Evolutionary conservation across 2,329 filamentous ascomycete genomes (phyloP).

Genomic region (Cordyceps tenuipes): DNA sequence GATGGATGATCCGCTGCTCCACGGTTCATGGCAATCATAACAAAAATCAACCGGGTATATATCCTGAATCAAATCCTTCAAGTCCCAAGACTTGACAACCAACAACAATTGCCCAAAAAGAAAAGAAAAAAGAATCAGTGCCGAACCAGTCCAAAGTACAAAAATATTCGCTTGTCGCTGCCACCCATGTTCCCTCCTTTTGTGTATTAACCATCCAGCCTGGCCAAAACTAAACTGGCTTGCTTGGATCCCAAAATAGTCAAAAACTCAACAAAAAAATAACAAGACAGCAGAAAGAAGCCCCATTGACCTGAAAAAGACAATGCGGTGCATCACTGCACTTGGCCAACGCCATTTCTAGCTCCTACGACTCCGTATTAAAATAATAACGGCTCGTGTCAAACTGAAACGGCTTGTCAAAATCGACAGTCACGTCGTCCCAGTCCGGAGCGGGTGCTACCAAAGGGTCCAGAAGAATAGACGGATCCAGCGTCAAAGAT

Average conservation of each 20-base stretch:
- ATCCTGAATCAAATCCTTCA: conserved; percentile 15
- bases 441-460: conserved; percentile 27
- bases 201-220: conserved; percentile 7
- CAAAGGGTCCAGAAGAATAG: conserved; percentile 20
- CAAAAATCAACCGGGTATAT: conserved; percentile 11
- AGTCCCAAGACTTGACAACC: not conserved
- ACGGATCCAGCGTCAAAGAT: conserved; percentile 19
- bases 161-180: conserved; percentile 4
- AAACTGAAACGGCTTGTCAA: conserved; percentile 45
- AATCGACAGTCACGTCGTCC: conserved; percentile 44
- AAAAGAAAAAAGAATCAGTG: not conserved
- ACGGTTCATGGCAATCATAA: not conserved
- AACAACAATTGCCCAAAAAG: not conserved
- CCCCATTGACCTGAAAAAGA: not conserved
- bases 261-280: conserved; percentile 7
- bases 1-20: not conserved
- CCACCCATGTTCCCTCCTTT: conserved; percentile 1
- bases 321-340: not conserved
- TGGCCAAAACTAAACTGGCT: not conserved
- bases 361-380: conserved; percentile 15
- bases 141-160: conserved; percentile 7
- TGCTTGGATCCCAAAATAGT: conserved; percentile 4
- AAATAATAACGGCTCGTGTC: conserved; percentile 35
- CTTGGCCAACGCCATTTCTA: not conserved
- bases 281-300: not conserved